phyloP scores from a whole-genome alignment of 2,329 filamentous ascomycete species.

The Pseudogymnoascus sp. region DNA sequence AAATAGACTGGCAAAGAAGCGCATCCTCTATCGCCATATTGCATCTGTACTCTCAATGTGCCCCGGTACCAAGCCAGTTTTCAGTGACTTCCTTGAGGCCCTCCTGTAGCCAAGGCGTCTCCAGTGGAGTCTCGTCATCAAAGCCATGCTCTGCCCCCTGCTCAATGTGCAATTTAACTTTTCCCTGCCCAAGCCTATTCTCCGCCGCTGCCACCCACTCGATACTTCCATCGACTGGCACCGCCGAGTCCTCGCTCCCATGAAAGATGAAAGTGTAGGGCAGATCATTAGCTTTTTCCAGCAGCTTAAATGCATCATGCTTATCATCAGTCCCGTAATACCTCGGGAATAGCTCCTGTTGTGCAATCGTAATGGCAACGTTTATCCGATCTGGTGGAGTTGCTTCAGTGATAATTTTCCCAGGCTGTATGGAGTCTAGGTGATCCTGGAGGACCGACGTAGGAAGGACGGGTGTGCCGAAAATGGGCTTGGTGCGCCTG shows the following conservation, averaged over 20 bases:
- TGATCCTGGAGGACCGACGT: conserved; percentile 13
- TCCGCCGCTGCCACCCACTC: conserved; percentile 16
- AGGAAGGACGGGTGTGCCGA: conserved; percentile 16
- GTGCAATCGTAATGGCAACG: conserved; percentile 13
- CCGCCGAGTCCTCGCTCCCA: conserved; percentile 18
- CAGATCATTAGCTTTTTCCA: conserved; percentile 14
- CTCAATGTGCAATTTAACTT: conserved; percentile 11
- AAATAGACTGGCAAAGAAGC: background rate
- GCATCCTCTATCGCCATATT: background rate
- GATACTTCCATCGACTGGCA: conserved; percentile 14
- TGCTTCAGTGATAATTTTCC: conserved; percentile 15
- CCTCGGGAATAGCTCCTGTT: conserved; percentile 14
- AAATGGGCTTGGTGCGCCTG: conserved; percentile 12
- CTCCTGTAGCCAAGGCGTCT: conserved; percentile 18
- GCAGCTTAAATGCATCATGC: conserved; percentile 12
- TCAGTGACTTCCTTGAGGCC: conserved; percentile 14
- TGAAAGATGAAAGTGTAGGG: conserved; percentile 18
- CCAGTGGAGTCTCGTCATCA: conserved; percentile 13
- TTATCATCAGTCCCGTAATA: conserved; percentile 15
- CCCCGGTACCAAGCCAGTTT: conserved; percentile 14
- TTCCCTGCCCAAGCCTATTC: conserved; percentile 15
- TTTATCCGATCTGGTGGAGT: conserved; percentile 14
- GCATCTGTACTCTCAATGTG: background rate
- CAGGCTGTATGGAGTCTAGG: conserved; percentile 11
- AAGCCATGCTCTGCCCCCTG: conserved; percentile 14